Base-by-base conservation (phyloP, 208 protist genomes). In the Perkinsela sp. region DNA sequence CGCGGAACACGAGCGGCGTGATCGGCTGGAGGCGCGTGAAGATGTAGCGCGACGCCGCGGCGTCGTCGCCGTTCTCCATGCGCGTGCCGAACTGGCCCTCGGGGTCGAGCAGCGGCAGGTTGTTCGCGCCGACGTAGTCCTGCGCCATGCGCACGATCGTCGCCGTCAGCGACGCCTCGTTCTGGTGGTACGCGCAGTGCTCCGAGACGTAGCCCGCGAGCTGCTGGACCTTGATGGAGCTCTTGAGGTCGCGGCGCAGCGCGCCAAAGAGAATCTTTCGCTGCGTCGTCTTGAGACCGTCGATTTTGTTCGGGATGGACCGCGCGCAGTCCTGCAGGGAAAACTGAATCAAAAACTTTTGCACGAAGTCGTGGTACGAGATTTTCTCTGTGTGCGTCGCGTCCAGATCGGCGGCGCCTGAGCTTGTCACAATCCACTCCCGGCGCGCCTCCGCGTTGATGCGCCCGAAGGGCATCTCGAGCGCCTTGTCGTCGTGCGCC, bases 91-190 rank as follows among this genome's bases (percentile, higher is more conserved):
- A 99, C 72, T 97, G 92, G 69, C 98, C 98, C 67, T 84, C 79
- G 66, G 96, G 96, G 31, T 93, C 71, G 15, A 99, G 88, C 22
- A 99, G 77, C 75, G 97, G 96, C 76, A 99, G 90, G 81, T 99
- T 99, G 85, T 99, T 99, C 68, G 80, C 78, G 40, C 97, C 94
- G 22, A 94, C 93, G 81, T 92, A 97, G 73, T 95, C 92, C 80
- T 99, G 97, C 1, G 97, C 97, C 93, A 99, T 95, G 71, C 91
- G 93, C 48, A 99, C 82, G 48, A 99, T 99, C 22, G 97, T 97
- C 32, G 85, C 78, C 48, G 89, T 81, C 32, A 99, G 83, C n/a
- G 85, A 93, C 32, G 70, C 69, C 78, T 99, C 98, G 67, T 97
- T 97, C 78, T 99, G 98, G 80, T 99, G 97, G 78, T 99, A 99